phyloP scores from a whole-genome alignment of 148 eudicot species.

The Pharnaceum exiguum region DNA sequence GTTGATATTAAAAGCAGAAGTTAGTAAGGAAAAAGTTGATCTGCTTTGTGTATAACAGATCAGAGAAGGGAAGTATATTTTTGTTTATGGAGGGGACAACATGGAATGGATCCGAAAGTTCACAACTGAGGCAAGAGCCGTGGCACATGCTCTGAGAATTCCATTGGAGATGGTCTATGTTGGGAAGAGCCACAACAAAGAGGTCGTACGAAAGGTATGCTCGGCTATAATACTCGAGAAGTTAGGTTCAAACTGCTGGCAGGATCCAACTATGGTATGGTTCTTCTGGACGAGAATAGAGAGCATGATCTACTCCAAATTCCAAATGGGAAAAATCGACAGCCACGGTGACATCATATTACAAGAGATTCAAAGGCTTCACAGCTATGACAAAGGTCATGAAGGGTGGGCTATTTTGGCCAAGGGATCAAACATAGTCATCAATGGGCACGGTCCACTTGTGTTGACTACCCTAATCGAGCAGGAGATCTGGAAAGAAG shows the following conservation, averaged over 20 bases:
- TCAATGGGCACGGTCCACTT: constrained; percentile 29
- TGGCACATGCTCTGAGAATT: constrained; percentile 20
- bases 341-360: constrained; percentile 31
- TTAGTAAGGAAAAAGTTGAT: background rate
- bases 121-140: constrained; percentile 16
- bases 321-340: constrained; percentile 21
- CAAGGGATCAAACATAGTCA: constrained; percentile 31
- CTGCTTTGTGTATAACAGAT: constrained; percentile 19
- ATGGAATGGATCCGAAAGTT: constrained; percentile 41
- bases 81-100: constrained; percentile 42
- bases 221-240: constrained; percentile 8
- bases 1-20: no score
- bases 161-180: constrained; percentile 50
- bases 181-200: constrained; percentile 27
- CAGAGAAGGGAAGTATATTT: constrained; percentile 36
- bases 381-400: constrained; percentile 41
- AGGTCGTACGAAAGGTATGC: background rate
- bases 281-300: constrained; percentile 43
- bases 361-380: constrained; percentile 42
- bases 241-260: constrained; percentile 18
- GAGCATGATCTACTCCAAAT: constrained; percentile 43
- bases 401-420: constrained; percentile 50
- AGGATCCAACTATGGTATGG: constrained; percentile 20
- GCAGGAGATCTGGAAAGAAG: constrained; percentile 33
- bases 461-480: constrained; percentile 10